Conservation (phyloP, 768 basidiomycete species). For the Amanita thiersii region DNA sequence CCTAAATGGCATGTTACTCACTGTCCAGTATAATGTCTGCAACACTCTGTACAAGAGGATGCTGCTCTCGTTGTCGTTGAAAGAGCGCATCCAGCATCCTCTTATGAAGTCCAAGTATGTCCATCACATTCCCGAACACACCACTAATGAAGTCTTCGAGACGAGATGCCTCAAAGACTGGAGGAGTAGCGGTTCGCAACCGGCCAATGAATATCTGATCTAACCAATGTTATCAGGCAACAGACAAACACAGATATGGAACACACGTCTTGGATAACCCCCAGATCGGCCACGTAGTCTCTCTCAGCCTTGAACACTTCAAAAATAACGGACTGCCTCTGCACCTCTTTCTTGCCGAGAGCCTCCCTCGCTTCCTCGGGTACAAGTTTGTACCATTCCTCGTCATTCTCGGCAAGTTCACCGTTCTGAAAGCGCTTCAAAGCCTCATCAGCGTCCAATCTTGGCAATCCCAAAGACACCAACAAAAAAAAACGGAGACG, state of each 20-base stretch:
- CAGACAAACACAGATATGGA: slow-evolving; percentile 3
- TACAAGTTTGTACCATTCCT: slow-evolving; percentile 80
- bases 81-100: slow-evolving; percentile 68
- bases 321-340: slow-evolving; percentile 80
- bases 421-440: slow-evolving; percentile 63
- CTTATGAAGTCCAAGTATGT: slow-evolving; percentile 60
- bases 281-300: slow-evolving; percentile 80
- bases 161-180: slow-evolving; percentile 49
- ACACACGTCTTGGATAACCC: slow-evolving; percentile 55
- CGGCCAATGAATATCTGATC: slow-evolving; percentile 66
- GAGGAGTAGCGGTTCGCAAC: slow-evolving; percentile 50
- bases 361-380: slow-evolving; percentile 62
- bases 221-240: slow-evolving; percentile 1
- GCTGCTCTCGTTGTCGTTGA: slow-evolving; percentile 74
- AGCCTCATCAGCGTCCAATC: slow-evolving; percentile 56
- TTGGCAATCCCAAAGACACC: slow-evolving; percentile 23
- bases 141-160: slow-evolving; percentile 64
- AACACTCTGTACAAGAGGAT: slow-evolving; percentile 75
- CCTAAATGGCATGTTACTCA: slow-evolving; percentile 22
- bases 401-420: slow-evolving; percentile 54
- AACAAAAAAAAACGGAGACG: slow-evolving; percentile 11
- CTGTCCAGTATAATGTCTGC: slow-evolving; percentile 82
- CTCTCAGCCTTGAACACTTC: slow-evolving; percentile 87
- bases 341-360: slow-evolving; percentile 70
- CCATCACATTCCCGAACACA: slow-evolving; percentile 78